A percentile compares a stretch with the other conserved stretches of the same genome.
Conservation (phyloP, 139 green algal genomes). For the Mesostigma viride region DNA sequence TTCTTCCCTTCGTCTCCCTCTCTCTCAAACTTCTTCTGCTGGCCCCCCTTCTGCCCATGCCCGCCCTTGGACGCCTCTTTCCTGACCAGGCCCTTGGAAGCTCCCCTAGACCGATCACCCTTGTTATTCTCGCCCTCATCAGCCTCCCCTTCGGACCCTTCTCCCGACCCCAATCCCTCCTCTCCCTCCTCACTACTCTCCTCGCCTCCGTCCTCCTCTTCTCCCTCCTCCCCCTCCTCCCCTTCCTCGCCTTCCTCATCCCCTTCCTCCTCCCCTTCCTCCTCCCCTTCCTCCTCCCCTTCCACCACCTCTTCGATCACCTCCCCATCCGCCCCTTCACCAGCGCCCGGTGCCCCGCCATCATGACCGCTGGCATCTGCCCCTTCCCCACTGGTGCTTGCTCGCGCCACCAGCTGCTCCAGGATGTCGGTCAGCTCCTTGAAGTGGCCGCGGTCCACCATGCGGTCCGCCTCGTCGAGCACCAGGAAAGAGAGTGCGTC, state of each 20-base stretch:
- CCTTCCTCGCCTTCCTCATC: slow-evolving; percentile 9
- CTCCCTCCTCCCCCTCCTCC: neutral
- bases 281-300: slow-evolving; percentile 15
- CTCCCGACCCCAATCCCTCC: neutral
- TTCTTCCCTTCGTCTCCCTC: neutral
- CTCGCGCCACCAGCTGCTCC: slow-evolving; percentile 35
- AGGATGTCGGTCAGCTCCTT: slow-evolving; percentile 75
- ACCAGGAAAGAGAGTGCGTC: slow-evolving; percentile 65
- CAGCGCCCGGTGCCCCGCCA: slow-evolving; percentile 5
- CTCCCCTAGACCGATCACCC: no score
- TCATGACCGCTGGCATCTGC: neutral
- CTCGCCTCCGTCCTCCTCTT: slow-evolving; percentile 3
- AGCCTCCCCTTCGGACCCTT: neutral
- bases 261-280: slow-evolving; percentile 4
- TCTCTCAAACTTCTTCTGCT: slow-evolving; percentile 1
- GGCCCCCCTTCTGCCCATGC: no score
- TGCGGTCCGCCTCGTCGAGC: slow-evolving; percentile 90
- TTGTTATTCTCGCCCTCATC: neutral
- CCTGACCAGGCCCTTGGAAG: neutral
- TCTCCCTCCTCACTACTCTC: neutral
- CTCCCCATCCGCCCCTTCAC: no score
- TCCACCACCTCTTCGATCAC: neutral
- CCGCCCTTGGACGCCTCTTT: neutral
- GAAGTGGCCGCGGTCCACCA: slow-evolving; percentile 70
- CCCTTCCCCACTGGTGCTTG: neutral